Percentiles rank a stretch among this genome's conserved stretches.
Conservation (phyloP, 2,329 filamentous ascomycete genomes). For the Cryphonectria radicalis region DNA sequence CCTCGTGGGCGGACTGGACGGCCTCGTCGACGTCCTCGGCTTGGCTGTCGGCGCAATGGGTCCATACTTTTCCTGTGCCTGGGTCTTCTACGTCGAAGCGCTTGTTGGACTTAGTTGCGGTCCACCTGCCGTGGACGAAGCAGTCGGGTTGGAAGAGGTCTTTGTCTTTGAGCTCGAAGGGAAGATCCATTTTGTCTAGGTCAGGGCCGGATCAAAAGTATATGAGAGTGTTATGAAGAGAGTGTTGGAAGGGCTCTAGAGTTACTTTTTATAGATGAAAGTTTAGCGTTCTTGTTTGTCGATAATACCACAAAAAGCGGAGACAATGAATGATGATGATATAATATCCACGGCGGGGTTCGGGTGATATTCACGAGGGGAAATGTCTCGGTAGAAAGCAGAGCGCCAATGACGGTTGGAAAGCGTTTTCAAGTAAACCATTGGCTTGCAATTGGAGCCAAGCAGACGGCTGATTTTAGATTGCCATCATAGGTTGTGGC, state of each 20-base stretch:
- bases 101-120: slow-evolving; percentile 48
- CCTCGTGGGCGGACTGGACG: slow-evolving; percentile 41
- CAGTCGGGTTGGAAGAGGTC: slow-evolving; percentile 54
- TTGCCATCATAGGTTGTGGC: background rate
- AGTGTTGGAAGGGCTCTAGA: background rate
- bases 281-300: background rate
- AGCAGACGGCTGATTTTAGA: background rate
- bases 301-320: background rate
- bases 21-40: slow-evolving; percentile 45
- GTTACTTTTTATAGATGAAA: background rate
- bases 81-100: slow-evolving; percentile 59
- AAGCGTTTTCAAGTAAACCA: background rate
- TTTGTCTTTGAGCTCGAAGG: slow-evolving; percentile 51
- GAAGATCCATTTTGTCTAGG: slow-evolving; percentile 33
- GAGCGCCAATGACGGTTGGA: background rate
- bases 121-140: slow-evolving; percentile 53
- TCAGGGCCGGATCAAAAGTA: no score
- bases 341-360: slow-evolving; percentile 25
- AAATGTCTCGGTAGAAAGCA: background rate
- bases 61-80: slow-evolving; percentile 54
- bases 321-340: slow-evolving; percentile 12
- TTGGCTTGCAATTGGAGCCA: background rate
- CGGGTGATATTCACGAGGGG: slow-evolving; percentile 5
- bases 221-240: no score
- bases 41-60: slow-evolving; percentile 52